Conservation (phyloP, 306 rosid genomes). For the Quercus mongolica region DNA sequence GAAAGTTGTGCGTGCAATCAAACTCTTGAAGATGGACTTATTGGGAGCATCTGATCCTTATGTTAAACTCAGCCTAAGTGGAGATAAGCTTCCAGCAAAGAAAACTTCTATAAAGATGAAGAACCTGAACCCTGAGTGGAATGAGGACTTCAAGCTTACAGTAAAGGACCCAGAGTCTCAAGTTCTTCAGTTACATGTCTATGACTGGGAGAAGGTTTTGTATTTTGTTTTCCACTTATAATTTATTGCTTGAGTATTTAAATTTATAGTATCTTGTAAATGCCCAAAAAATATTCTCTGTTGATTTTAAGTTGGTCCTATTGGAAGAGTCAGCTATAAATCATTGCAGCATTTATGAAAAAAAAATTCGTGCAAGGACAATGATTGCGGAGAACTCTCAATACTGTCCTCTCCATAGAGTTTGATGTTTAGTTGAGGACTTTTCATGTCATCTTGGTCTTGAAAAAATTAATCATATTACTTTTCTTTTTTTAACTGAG, state of each 20-base stretch:
- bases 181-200: slow-evolving; percentile 26
- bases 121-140: slow-evolving; percentile 36
- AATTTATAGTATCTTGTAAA: neutral
- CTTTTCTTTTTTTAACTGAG: neutral
- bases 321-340: neutral
- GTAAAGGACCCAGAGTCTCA: slow-evolving; percentile 25
- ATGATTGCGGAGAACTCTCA: neutral
- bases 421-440: neutral
- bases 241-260: neutral
- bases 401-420: neutral
- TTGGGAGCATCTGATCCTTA: slow-evolving; percentile 33
- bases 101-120: slow-evolving; percentile 25
- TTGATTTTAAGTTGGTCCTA: neutral
- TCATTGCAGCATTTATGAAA: neutral
- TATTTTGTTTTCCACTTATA: neutral
- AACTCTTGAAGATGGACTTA: slow-evolving; percentile 28
- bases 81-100: slow-evolving; percentile 27
- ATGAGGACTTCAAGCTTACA: slow-evolving; percentile 25
- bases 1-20: slow-evolving; percentile 22
- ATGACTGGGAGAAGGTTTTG: slow-evolving; percentile 35
- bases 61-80: slow-evolving; percentile 20
- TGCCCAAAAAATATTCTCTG: neutral
- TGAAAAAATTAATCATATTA: neutral
- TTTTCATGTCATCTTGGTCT: neutral
- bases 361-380: neutral